Conservation (phyloP, 2,329 filamentous ascomycete species). For the Thielaviopsis cerberus region DNA sequence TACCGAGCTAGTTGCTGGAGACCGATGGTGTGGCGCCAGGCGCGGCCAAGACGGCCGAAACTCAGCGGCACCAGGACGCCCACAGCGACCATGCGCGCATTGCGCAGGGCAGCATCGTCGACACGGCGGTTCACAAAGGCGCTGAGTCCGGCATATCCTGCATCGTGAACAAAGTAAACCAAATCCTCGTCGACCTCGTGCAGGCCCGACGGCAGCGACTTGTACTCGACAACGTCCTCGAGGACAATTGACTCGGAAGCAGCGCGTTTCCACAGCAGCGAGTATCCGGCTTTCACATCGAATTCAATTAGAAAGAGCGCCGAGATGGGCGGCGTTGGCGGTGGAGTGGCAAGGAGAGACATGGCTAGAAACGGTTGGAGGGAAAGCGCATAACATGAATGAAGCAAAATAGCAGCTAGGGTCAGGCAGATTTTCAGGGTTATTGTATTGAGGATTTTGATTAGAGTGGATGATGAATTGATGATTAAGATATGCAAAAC, state of each 20-base stretch:
- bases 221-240: constrained; percentile 84
- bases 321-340: constrained; percentile 42
- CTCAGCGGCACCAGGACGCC: constrained; percentile 74
- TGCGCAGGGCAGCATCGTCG: constrained; percentile 55
- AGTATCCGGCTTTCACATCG: constrained; percentile 81
- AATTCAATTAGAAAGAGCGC: constrained; percentile 81
- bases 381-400: not conserved
- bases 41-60: constrained; percentile 67
- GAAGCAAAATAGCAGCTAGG: too few relatives aligned
- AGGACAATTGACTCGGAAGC: constrained; percentile 51
- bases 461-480: too few relatives aligned
- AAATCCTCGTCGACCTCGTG: constrained; percentile 79
- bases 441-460: too few relatives aligned
- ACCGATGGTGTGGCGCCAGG: constrained; percentile 68
- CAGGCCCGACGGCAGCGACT: constrained; percentile 80
- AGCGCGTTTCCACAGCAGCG: constrained; percentile 65
- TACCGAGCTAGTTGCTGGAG: constrained; percentile 60
- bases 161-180: constrained; percentile 79
- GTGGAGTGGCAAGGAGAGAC: constrained; percentile 19
- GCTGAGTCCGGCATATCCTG: constrained; percentile 67
- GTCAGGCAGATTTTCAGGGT: too few relatives aligned
- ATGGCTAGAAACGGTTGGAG: too few relatives aligned
- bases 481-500: too few relatives aligned
- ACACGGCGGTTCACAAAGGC: constrained; percentile 76
- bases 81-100: constrained; percentile 84